Base-by-base conservation (phyloP, 306 rosid species). In the Cyamopsis tetragonoloba region DNA sequence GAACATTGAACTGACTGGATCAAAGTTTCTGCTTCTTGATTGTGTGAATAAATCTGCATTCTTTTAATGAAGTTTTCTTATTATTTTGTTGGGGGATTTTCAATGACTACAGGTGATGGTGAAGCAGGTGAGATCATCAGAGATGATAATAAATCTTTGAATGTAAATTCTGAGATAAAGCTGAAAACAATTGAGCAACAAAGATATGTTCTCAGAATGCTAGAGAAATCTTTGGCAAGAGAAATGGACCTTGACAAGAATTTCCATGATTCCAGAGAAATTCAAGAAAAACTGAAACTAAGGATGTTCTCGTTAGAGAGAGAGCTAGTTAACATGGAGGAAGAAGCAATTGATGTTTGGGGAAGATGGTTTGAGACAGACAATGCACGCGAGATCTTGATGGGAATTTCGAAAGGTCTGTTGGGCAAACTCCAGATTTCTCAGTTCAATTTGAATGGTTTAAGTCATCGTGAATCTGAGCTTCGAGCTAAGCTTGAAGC, bases 201-300 rank as follows among this genome's bases (percentile, higher is more conserved):
- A 75, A 88, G 84, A 53, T 65, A 77, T 71, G 75, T 91, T 63
- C 78, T 91, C 69, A 87, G 88, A 82, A 75, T 83, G 88, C 84
- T 89, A 13, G 96, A 91, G 79, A 88, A 83, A 69, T 78, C 96
- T 42, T 73, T 89, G 81, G 91, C 89, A 18, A 83, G 82, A 71
- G 98, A 89, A 64, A 79, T 91, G 68, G 96, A 91, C 67, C 90
- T 89, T 60, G 95, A 89, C 77, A 87, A 85, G 81, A 85, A 70
- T 62, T 14, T 85, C 37, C 46, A 76, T 12, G 86, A 85, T 46
- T 78, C 85, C 3, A 82, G 74, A 70, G 81, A 80, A 46, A 62
- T 71, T 62, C 84, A 85, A 60, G 92, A 80, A 51, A 78, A 77
- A 34, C 69, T 87, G 62, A 82, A 60, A 51, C 70, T 62, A 66